Conservation (phyloP, 805 yeast genomes). For the Candida loeiensis region DNA sequence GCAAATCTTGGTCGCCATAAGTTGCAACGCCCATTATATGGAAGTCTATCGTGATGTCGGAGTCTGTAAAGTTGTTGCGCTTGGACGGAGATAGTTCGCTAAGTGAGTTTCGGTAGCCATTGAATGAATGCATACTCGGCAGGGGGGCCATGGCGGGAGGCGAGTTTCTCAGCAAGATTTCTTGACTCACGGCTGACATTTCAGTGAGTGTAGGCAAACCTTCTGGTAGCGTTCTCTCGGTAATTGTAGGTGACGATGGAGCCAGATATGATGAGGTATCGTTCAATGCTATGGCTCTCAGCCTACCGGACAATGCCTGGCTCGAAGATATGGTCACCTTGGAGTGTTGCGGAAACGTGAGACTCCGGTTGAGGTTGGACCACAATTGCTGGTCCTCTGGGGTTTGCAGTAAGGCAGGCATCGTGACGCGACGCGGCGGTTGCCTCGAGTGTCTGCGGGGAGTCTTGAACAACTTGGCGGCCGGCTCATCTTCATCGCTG, state of each 20-base stretch:
- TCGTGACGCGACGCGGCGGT: not conserved
- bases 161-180: not conserved
- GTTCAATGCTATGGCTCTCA: not conserved
- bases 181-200: no score
- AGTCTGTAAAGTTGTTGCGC: not conserved
- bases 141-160: not conserved
- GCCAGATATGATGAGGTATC: not conserved
- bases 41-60: not conserved
- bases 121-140: constrained; percentile 1
- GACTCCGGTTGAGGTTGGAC: not conserved
- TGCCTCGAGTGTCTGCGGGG: not conserved
- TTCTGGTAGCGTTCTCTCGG: no score
- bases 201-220: not conserved
- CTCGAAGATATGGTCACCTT: constrained; percentile 5
- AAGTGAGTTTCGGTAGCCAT: constrained; percentile 1
- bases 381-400: not conserved
- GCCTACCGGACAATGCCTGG: constrained; percentile 4
- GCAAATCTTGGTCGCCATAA: not conserved
- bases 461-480: not conserved
- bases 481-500: not conserved
- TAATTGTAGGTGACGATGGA: constrained; percentile 3
- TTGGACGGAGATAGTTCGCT: not conserved
- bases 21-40: not conserved
- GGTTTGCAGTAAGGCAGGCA: not conserved
- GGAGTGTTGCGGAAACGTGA: constrained; percentile 4